These are phyloP conservation scores for Penicillium salamii DNA, from an alignment of 495 filamentous ascomycete genomes.

Conservation along the genomic window DNA sequence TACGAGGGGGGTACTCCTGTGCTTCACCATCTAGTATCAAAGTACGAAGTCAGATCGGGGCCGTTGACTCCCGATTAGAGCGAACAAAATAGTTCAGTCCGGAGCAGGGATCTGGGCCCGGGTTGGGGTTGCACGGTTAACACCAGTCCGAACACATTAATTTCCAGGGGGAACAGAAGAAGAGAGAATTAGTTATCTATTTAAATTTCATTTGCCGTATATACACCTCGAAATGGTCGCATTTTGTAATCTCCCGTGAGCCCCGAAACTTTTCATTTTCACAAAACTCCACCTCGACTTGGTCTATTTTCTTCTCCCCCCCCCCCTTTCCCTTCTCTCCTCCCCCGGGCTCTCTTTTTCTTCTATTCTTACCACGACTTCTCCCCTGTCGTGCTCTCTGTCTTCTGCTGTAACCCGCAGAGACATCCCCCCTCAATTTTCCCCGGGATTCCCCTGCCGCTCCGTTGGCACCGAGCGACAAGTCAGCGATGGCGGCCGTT, in stretches of 20 bases:
- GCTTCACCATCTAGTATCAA: too few relatives aligned
- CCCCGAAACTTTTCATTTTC: constrained; percentile 38
- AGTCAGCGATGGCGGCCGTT: constrained; percentile 47
- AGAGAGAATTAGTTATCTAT: not conserved
- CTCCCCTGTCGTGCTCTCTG: constrained; percentile 32
- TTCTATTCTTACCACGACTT: constrained; percentile 21
- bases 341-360: constrained; percentile 26
- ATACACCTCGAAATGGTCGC: not conserved
- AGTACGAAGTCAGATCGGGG: too few relatives aligned
- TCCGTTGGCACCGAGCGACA: constrained; percentile 24
- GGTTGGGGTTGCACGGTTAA: constrained; percentile 24
- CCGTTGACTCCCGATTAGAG: too few relatives aligned
- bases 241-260: constrained; percentile 23
- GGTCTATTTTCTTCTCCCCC: constrained; percentile 20
- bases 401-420: constrained; percentile 36
- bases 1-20: too few relatives aligned
- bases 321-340: constrained; percentile 26
- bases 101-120: constrained; percentile 13
- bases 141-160: constrained; percentile 8
- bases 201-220: not conserved
- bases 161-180: constrained; percentile 3
- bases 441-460: constrained; percentile 25
- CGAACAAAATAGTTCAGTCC: not conserved
- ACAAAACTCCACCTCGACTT: constrained; percentile 35
- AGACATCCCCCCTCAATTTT: constrained; percentile 24